Evolutionary conservation across 805 yeast genomes (phyloP).

Genomic region (Wickerhamiella hasegawae): DNA sequence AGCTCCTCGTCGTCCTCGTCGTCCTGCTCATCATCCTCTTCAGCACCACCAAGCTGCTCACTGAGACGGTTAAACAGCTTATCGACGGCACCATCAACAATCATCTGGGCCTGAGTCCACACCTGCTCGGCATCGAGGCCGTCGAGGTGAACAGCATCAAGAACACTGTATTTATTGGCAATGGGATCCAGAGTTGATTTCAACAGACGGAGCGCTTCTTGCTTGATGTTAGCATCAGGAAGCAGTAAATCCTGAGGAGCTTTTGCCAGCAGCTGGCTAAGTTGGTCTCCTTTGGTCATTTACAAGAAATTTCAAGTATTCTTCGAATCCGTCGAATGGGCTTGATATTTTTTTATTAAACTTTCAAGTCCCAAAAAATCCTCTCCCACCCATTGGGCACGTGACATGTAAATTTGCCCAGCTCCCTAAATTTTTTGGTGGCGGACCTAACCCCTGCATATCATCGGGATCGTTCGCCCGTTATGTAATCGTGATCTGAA

Average conservation of each 20-base stretch:
- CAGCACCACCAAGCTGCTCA: constrained; percentile 19
- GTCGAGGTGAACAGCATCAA: constrained; percentile 69
- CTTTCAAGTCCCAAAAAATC: too few species aligned
- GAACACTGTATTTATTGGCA: constrained; percentile 35
- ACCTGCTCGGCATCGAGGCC: constrained; percentile 85
- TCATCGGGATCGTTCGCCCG: too few species aligned
- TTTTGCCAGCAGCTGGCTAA: too few species aligned
- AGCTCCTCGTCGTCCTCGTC: constrained; percentile 12
- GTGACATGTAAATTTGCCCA: too few species aligned
- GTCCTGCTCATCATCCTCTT: constrained; percentile 17
- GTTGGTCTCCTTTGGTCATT: too few species aligned
- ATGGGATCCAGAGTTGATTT: constrained; percentile 46
- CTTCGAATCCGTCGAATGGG: too few species aligned
- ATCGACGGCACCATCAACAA: constrained; percentile 63
- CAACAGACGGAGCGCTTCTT: constrained; percentile 17
- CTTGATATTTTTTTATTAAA: too few species aligned
- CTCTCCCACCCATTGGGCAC: too few species aligned
- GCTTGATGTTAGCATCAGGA: constrained; percentile 7
- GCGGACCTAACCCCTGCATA: too few species aligned
- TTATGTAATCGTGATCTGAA: too few species aligned
- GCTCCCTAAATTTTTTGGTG: too few species aligned
- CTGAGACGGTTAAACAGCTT: constrained; percentile 32
- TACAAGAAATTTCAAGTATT: too few species aligned
- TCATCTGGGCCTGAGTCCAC: constrained; percentile 82
- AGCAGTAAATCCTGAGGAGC: constrained; percentile 9